Evolutionary conservation across 2,329 filamentous ascomycete genomes (phyloP).

Genomic region (Cladophialophora bantiana): DNA sequence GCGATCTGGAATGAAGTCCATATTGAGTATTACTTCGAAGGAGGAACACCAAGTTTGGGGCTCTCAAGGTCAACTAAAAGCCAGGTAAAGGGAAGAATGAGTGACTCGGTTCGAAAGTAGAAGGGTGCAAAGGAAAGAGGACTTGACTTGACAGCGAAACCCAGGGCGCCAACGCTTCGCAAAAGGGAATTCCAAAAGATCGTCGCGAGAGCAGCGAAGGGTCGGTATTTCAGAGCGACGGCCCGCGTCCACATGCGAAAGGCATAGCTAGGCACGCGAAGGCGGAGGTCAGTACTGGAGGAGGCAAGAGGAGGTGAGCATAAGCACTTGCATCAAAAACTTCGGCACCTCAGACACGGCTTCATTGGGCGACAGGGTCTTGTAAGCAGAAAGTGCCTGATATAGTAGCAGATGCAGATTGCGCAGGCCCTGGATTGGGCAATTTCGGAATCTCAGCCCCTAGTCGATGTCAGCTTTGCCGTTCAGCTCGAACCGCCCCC

Average conservation of each 20-base stretch:
- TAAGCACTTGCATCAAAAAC: conserved; percentile 33
- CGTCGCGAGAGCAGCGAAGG: conserved; percentile 13
- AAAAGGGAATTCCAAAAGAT: conserved; percentile 15
- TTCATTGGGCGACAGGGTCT: conserved; percentile 11
- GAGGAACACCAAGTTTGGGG: neutral
- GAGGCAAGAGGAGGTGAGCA: conserved; percentile 16
- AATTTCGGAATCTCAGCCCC: conserved; percentile 15
- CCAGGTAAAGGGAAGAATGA: conserved; percentile 11
- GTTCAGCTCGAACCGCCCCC: conserved; percentile 18
- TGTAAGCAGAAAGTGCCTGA: conserved; percentile 30
- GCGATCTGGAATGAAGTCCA: conserved; percentile 28
- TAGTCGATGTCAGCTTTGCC: conserved; percentile 24
- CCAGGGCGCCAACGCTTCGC: conserved; percentile 17
- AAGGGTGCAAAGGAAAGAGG: conserved; percentile 16
- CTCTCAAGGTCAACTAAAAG: neutral
- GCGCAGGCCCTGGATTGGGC: conserved; percentile 24
- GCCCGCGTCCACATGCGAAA: neutral
- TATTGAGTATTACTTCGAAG: conserved; percentile 8
- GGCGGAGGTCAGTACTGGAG: neutral
- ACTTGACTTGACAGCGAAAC: conserved; percentile 12
- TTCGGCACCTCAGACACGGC: conserved; percentile 13
- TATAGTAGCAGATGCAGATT: conserved; percentile 30
- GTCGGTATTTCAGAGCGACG: conserved; percentile 12
- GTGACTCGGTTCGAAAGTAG: conserved; percentile 16
- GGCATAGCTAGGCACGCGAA: conserved; percentile 9